Evolutionary conservation across 2,329 filamentous ascomycete species (phyloP).

Genomic region (Sarocladium oryzae): DNA sequence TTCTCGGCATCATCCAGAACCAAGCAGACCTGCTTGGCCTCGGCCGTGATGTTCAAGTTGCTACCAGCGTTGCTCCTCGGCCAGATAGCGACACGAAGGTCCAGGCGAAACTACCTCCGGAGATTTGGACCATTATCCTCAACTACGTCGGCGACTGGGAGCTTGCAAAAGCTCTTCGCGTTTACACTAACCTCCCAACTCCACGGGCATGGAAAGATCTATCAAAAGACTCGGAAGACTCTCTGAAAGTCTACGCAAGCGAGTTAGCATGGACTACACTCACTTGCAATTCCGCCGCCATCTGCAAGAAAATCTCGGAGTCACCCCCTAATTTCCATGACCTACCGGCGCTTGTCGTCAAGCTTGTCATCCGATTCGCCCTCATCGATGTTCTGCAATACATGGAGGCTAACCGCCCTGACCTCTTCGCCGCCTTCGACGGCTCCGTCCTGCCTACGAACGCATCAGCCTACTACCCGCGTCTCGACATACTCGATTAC

Average conservation of each 20-base stretch:
- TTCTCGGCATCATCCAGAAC: slow-evolving; percentile 70
- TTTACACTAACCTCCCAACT: slow-evolving; percentile 70
- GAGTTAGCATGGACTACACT: slow-evolving; percentile 83
- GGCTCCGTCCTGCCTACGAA: slow-evolving; percentile 81
- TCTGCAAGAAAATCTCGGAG: slow-evolving; percentile 66
- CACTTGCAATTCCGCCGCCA: slow-evolving; percentile 60
- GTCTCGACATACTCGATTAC: slow-evolving; percentile 80
- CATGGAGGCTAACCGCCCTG: slow-evolving; percentile 51
- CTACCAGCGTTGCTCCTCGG: slow-evolving; percentile 32
- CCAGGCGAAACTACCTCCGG: slow-evolving; percentile 60
- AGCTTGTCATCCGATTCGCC: slow-evolving; percentile 86
- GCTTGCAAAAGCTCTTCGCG: slow-evolving; percentile 69
- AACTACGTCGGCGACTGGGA: slow-evolving; percentile 88
- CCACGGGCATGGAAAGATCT: slow-evolving; percentile 62
- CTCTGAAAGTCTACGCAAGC: slow-evolving; percentile 64
- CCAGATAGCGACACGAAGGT: slow-evolving; percentile 25
- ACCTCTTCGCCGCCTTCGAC: slow-evolving; percentile 82
- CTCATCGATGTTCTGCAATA: slow-evolving; percentile 72
- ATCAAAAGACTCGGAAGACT: slow-evolving; percentile 54
- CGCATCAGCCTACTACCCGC: slow-evolving; percentile 79
- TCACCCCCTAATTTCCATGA: slow-evolving; percentile 64
- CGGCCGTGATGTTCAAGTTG: slow-evolving; percentile 61
- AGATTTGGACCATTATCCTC: slow-evolving; percentile 85
- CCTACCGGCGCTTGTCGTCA: slow-evolving; percentile 74
- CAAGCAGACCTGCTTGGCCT: slow-evolving; percentile 70